phyloP scores from a whole-genome alignment of 2,329 filamentous ascomycete species.

The Arthrinium puccinioides region DNA sequence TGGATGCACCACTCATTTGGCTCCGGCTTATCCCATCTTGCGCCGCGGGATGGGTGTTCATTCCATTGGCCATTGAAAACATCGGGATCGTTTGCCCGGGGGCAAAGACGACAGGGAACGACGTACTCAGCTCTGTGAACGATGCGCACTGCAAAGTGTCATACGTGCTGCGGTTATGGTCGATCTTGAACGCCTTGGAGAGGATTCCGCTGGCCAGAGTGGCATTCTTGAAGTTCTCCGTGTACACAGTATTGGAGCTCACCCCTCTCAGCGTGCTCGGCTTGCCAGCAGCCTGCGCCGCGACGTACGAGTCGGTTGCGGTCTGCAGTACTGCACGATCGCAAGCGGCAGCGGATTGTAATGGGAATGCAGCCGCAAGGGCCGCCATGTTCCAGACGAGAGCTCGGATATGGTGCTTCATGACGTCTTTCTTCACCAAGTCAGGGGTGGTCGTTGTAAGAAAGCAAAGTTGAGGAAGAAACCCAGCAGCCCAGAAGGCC shows the following conservation, averaged over 20 bases:
- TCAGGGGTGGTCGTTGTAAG: too few species aligned
- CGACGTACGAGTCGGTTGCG: slow-evolving; percentile 10
- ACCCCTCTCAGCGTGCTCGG: slow-evolving; percentile 6
- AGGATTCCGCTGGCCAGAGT: slow-evolving; percentile 22
- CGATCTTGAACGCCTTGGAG: slow-evolving; percentile 22
- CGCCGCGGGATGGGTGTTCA: neutral
- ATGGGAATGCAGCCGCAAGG: too few species aligned
- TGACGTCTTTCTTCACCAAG: too few species aligned
- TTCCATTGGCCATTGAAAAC: neutral
- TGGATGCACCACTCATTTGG: too few species aligned
- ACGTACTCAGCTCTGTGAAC: slow-evolving; percentile 24
- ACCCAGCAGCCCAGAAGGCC: too few species aligned
- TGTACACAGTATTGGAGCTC: slow-evolving; percentile 15
- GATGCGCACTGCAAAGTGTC: slow-evolving; percentile 30
- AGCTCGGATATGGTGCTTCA: too few species aligned
- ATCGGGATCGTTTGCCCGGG: neutral
- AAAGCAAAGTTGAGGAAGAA: too few species aligned
- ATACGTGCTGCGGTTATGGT: slow-evolving; percentile 27
- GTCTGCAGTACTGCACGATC: neutral
- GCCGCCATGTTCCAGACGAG: too few species aligned
- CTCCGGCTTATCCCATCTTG: too few species aligned
- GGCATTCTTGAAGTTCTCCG: slow-evolving; percentile 25
- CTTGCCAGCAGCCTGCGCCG: slow-evolving; percentile 15
- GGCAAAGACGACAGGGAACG: neutral
- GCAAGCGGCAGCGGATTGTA: too few species aligned